Evolutionary conservation across 23 red algal genomes (phyloP).

Genomic region (Gracilaria caudata): DNA sequence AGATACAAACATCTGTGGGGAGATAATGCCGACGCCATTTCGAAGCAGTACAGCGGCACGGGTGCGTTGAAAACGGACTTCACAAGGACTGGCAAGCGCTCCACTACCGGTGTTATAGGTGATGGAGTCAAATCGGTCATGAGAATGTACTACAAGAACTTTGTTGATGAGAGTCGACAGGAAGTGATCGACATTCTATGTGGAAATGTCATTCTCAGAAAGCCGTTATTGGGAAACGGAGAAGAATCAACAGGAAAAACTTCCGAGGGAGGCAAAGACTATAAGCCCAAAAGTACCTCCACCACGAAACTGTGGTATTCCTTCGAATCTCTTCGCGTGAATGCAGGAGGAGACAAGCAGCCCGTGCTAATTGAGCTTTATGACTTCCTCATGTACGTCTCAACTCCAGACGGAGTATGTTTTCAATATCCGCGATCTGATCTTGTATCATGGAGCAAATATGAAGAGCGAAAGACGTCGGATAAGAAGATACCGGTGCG

Average conservation of each 20-base stretch:
- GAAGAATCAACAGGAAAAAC: background rate
- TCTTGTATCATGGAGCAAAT: slow-evolving; percentile 65
- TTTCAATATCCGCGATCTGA: slow-evolving; percentile 71
- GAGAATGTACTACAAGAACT: slow-evolving; percentile 99
- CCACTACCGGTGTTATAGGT: slow-evolving; percentile 85
- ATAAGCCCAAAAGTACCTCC: background rate
- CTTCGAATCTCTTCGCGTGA: slow-evolving; percentile 63
- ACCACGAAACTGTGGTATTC: slow-evolving; percentile 55
- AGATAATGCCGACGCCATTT: slow-evolving; percentile 92
- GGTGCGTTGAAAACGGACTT: slow-evolving; percentile 97
- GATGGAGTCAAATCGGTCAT: slow-evolving; percentile 97
- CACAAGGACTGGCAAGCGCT: slow-evolving; percentile 94
- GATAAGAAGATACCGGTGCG: slow-evolving; percentile 52
- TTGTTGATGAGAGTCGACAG: slow-evolving; percentile 98
- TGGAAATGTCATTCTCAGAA: slow-evolving; percentile 74
- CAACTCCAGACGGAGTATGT: slow-evolving; percentile 64
- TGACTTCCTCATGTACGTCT: slow-evolving; percentile 64
- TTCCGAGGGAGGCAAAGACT: background rate
- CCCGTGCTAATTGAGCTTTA: slow-evolving; percentile 68
- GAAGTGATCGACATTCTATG: slow-evolving; percentile 90
- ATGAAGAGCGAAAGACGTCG: slow-evolving; percentile 60
- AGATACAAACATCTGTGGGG: slow-evolving; percentile 92
- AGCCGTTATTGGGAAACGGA: background rate
- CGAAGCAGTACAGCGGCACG: slow-evolving; percentile 96
- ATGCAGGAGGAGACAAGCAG: slow-evolving; percentile 78